Evolutionary conservation across 495 filamentous ascomycete genomes (phyloP).

Genomic region (Xylaria intraflava): DNA sequence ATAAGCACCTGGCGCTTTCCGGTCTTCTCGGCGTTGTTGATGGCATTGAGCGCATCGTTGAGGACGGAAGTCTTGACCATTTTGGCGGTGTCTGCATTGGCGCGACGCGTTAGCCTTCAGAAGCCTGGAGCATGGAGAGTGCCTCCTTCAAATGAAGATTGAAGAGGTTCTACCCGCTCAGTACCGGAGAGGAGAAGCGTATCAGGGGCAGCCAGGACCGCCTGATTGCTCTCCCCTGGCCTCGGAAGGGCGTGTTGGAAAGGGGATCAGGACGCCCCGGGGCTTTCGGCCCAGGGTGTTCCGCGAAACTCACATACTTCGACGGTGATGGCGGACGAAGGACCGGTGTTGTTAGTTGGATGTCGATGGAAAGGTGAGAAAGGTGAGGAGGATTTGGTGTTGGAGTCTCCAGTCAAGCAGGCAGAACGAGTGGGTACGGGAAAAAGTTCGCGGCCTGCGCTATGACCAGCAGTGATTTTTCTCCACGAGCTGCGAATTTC

Average conservation of each 20-base stretch:
- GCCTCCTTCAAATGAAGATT: slow-evolving; percentile 53
- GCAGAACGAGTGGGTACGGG: slow-evolving; percentile 3
- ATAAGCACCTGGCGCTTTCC: slow-evolving; percentile 98
- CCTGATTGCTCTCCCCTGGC: slow-evolving; percentile 47
- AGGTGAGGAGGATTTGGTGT: not conserved
- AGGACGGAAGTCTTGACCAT: slow-evolving; percentile 99
- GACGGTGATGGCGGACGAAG: not conserved
- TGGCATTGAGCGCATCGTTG: slow-evolving; percentile 97
- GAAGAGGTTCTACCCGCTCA: slow-evolving; percentile 89
- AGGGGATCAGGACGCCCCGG: slow-evolving; percentile 1
- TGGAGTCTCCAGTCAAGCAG: too few relatives aligned
- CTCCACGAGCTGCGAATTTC: slow-evolving; percentile 14
- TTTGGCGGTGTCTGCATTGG: slow-evolving; percentile 61
- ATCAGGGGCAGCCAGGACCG: slow-evolving; percentile 39
- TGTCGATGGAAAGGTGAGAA: not conserved
- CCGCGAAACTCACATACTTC: slow-evolving; percentile 35
- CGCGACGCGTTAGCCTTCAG: slow-evolving; percentile 65
- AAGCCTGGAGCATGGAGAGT: slow-evolving; percentile 87
- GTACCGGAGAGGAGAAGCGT: slow-evolving; percentile 67
- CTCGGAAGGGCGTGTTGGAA: slow-evolving; percentile 37
- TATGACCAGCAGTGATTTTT: not conserved
- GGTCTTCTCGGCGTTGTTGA: slow-evolving; percentile 99
- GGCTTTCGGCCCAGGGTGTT: slow-evolving; percentile 27
- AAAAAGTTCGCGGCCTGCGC: slow-evolving; percentile 7
- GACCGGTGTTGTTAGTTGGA: not conserved